Percentiles rank a stretch among this genome's conserved stretches.
These are phyloP conservation scores for Chrysoporthe puriensis DNA, from an alignment of 2,329 filamentous ascomycete genomes.

Conservation along the genomic window DNA sequence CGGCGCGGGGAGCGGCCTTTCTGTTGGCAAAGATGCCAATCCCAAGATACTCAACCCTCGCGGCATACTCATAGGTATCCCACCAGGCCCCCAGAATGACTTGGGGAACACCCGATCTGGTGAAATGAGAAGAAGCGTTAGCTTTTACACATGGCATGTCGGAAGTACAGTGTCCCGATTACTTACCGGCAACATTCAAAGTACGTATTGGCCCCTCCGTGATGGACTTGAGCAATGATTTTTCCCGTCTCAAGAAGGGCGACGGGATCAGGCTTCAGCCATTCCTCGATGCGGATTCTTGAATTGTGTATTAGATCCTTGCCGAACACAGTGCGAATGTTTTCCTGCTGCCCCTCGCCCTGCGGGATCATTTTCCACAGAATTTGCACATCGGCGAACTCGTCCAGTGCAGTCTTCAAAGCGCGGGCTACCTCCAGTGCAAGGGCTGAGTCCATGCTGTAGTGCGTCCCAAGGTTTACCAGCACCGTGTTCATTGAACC, in stretches of 20 bases:
- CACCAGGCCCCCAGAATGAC: slow-evolving; percentile 17
- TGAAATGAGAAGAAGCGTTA: not conserved
- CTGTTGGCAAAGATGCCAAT: slow-evolving; percentile 20
- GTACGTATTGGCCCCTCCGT: slow-evolving; percentile 18
- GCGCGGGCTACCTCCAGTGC: slow-evolving; percentile 13
- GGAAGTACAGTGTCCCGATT: not conserved
- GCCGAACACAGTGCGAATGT: slow-evolving; percentile 3
- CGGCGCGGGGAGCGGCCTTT: slow-evolving; percentile 9
- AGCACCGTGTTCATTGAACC: slow-evolving; percentile 6
- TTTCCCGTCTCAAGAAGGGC: slow-evolving; percentile 14
- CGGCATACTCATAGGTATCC: slow-evolving; percentile 20
- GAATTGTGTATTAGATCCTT: not conserved
- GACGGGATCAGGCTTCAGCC: slow-evolving; percentile 19
- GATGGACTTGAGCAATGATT: slow-evolving; percentile 17
- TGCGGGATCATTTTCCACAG: slow-evolving; percentile 17
- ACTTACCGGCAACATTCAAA: slow-evolving; percentile 18
- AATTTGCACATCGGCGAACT: slow-evolving; percentile 3
- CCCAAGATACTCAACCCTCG: slow-evolving; percentile 20
- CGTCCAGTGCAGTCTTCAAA: not conserved
- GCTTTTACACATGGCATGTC: not conserved
- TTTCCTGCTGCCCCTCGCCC: not conserved
- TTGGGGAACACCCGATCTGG: slow-evolving; percentile 6
- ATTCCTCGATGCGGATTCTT: slow-evolving; percentile 14
- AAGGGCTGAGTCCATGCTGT: slow-evolving; percentile 9
- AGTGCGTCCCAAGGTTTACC: slow-evolving; percentile 17